A percentile compares a stretch with the other conserved stretches of the same genome.
Conservation (phyloP, 1,284 basidiomycete species). For the Schizophyllum amplum region DNA sequence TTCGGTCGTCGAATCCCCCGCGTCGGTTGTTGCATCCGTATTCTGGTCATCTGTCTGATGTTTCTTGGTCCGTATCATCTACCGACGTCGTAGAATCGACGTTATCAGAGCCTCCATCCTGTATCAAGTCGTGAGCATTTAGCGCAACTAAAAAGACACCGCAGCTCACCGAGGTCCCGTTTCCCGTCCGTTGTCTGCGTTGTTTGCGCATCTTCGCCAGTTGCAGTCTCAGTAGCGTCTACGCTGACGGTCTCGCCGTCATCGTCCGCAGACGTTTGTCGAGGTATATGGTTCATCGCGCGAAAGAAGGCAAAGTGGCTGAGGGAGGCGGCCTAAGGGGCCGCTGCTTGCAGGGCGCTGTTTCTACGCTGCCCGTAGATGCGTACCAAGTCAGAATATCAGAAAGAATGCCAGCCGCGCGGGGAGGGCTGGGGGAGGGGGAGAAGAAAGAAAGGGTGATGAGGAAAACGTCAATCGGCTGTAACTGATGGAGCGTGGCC, state of each 20-base stretch:
- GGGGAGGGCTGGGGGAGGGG: too few species aligned
- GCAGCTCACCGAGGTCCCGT: neutral
- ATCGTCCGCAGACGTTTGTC: neutral
- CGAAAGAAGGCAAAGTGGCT: too few species aligned
- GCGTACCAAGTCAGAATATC: neutral
- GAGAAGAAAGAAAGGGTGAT: neutral
- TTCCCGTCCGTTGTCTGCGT: neutral
- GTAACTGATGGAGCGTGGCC: neutral
- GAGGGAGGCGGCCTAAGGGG: too few species aligned
- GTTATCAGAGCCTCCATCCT: neutral
- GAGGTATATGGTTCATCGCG: neutral
- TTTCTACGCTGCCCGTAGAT: neutral
- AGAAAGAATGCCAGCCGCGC: too few species aligned
- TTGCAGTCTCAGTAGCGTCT: neutral
- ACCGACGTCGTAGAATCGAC: neutral
- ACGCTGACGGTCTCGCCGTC: neutral
- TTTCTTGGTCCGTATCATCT: neutral
- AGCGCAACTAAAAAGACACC: neutral
- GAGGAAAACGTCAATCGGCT: neutral
- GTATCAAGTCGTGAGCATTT: neutral
- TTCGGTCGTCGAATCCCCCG: neutral
- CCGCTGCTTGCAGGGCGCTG: neutral
- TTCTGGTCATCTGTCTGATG: neutral
- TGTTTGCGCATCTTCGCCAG: neutral
- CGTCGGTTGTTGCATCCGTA: neutral